A percentile compares a stretch with the other conserved stretches of the same genome.
Conservation (phyloP, 1,139 yeast species). For the Sugiyamaella castrensis region DNA sequence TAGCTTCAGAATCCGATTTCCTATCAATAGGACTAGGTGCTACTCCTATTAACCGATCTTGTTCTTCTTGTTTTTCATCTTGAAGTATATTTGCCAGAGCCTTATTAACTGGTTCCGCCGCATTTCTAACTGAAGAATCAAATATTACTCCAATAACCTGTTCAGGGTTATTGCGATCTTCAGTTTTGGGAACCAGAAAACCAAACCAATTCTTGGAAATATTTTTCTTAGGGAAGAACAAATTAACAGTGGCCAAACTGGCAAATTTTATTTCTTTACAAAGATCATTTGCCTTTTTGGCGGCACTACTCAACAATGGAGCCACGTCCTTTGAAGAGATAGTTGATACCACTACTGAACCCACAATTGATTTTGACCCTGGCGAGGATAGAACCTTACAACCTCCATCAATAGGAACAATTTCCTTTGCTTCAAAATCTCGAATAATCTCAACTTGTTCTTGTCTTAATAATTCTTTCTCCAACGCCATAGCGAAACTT, state of each 20-base stretch:
- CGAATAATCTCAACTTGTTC: constrained; percentile 47
- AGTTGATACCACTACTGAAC: constrained; percentile 34
- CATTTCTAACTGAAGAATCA: constrained; percentile 68
- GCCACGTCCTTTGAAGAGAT: constrained; percentile 28
- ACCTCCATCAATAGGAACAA: constrained; percentile 18
- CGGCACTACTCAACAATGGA: constrained; percentile 17
- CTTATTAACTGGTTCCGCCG: constrained; percentile 21
- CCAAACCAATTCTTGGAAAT: constrained; percentile 67
- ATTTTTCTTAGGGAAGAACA: constrained; percentile 31
- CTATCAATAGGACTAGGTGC: background rate
- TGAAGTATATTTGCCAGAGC: constrained; percentile 6
- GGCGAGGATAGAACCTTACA: constrained; percentile 17
- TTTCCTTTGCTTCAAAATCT: constrained; percentile 22
- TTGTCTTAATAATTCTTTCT: constrained; percentile 40
- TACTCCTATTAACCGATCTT: constrained; percentile 2
- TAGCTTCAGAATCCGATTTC: background rate
- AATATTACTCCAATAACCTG: constrained; percentile 80
- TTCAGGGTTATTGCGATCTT: constrained; percentile 49
- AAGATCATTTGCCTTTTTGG: constrained; percentile 20
- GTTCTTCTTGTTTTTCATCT: background rate
- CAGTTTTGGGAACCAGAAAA: constrained; percentile 67
- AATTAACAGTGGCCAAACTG: constrained; percentile 39
- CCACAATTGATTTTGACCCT: constrained; percentile 14
- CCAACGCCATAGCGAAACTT: constrained; percentile 33
- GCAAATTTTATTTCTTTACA: constrained; percentile 29